Evolutionary conservation across 1,139 yeast genomes (phyloP), one percentile per base, ranked within the genome.

Genomic region (Candida sp.): DNA sequence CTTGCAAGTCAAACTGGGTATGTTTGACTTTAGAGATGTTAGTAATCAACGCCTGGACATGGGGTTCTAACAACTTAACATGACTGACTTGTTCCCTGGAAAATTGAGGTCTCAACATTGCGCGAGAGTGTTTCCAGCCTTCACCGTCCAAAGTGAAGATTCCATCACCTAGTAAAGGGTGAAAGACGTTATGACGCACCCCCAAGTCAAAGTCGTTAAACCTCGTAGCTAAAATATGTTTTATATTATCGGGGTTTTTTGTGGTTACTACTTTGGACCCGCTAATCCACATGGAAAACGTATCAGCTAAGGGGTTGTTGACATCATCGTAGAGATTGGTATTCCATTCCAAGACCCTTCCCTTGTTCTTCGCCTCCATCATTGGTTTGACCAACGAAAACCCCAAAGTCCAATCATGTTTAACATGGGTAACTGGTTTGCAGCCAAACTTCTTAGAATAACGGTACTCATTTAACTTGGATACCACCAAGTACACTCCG

Each of bases 71-170:
- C 27, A 69, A 49, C 44, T 64, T 63, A 36, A 79, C 71, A 50
- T 77, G 82, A 9, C 76, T 69, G 36, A 79, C 71, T 56, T 78
- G 82, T 51, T 77, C 82, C 46, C 81, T 65, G 21, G 78, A 68
- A 58, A 80, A 80, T 57, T 78, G 83, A 1, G 85, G 84, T 46
- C 84, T 66, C 52, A 80, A 69, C 77, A 80, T 64, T 2, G 81
- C 74, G 40, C 84, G 64, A 21, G 82, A 72, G 54, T 78, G 81
- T 52, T 77, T 75, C 84, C 84, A 79, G 3, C 77, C 80, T 33
- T 63, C 68, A 7, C 79, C 81, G 45, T 77, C 80, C 33, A 77
- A 64, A 1, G 84, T 78, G 61, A 79, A 79, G 45, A 79, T 78
- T 3, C 84, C 84, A 45, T 77, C 77, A 5, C 84, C 84, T 40